phyloP scores from a whole-genome alignment of 2,329 filamentous ascomycete genomes.

The Calonectria pseudoturangicola region DNA sequence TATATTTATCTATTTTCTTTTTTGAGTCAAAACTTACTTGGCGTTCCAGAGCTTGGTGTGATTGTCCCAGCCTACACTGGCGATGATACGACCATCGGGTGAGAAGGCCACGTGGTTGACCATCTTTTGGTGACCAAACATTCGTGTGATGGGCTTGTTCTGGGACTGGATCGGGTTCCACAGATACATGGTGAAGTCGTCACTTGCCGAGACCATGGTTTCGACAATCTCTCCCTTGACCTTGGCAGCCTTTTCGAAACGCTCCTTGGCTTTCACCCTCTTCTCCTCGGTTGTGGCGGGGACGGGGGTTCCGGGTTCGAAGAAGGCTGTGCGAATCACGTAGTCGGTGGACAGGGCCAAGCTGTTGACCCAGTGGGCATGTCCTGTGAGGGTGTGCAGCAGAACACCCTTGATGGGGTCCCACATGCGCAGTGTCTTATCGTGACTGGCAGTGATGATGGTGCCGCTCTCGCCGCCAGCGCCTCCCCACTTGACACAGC shows the following conservation, averaged over 20 bases:
- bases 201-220: conserved; percentile 15
- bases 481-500: conserved; percentile 15
- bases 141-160: conserved; percentile 10
- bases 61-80: conserved; percentile 17
- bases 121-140: conserved; percentile 21
- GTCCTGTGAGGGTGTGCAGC: conserved; percentile 14
- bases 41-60: conserved; percentile 18
- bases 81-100: conserved; percentile 1
- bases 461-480: conserved; percentile 8
- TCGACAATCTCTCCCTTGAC: conserved; percentile 9
- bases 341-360: conserved; percentile 13
- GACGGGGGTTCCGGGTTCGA: background rate
- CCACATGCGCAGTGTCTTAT: conserved; percentile 20
- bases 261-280: background rate
- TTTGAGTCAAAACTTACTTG: background rate
- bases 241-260: conserved; percentile 14
- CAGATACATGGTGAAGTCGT: conserved; percentile 20
- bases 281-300: background rate
- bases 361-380: conserved; percentile 17
- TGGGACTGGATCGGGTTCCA: conserved; percentile 11
- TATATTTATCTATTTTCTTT: too few relatives aligned
- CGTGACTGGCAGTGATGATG: conserved; percentile 15
- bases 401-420: conserved; percentile 14
- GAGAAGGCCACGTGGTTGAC: conserved; percentile 21
- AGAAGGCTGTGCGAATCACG: conserved; percentile 2